phyloP scores from a whole-genome alignment of 192 early-diverging fungal species.

The Dissophora ornata region DNA sequence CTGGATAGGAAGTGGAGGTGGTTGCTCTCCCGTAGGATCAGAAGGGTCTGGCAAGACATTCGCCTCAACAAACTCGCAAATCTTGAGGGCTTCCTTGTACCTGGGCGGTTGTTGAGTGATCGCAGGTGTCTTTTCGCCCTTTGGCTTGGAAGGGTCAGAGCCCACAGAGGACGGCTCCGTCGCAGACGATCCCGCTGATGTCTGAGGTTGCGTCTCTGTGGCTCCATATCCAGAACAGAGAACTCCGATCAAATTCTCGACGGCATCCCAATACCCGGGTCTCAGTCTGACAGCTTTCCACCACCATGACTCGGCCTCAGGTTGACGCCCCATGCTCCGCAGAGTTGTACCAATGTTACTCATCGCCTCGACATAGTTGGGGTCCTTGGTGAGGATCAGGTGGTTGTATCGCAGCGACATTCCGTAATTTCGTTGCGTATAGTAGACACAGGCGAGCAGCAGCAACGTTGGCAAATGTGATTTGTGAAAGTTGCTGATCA shows the following conservation, averaged over 20 bases:
- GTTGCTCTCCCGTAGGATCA: conserved; percentile 45
- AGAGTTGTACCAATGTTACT: conserved; percentile 92
- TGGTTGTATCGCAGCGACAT: conserved; percentile 86
- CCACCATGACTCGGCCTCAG: conserved; percentile 87
- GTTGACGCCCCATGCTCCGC: conserved; percentile 76
- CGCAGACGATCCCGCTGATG: conserved; percentile 13
- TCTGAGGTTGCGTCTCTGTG: conserved; percentile 21
- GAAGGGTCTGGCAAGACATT: conserved; percentile 58
- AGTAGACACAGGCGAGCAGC: conserved; percentile 89
- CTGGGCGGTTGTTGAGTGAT: conserved; percentile 59
- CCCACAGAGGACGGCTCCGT: conserved; percentile 11
- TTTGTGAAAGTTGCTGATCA: conserved; percentile 53
- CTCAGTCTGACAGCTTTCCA: conserved; percentile 83
- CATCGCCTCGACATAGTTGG: conserved; percentile 90
- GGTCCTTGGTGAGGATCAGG: conserved; percentile 82
- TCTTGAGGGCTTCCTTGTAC: conserved; percentile 81
- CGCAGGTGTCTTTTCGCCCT: conserved; percentile 8
- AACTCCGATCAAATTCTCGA: conserved; percentile 87
- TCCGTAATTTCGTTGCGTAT: conserved; percentile 76
- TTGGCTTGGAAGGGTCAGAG: conserved; percentile 20
- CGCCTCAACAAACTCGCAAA: conserved; percentile 84
- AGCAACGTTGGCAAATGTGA: conserved; percentile 86
- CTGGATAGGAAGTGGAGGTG: conserved; percentile 63
- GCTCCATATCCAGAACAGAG: conserved; percentile 66
- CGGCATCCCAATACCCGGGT: conserved; percentile 94